These are phyloP conservation scores for Fusarium globosum DNA, from an alignment of 2,329 filamentous ascomycete species.

Conservation along the genomic window DNA sequence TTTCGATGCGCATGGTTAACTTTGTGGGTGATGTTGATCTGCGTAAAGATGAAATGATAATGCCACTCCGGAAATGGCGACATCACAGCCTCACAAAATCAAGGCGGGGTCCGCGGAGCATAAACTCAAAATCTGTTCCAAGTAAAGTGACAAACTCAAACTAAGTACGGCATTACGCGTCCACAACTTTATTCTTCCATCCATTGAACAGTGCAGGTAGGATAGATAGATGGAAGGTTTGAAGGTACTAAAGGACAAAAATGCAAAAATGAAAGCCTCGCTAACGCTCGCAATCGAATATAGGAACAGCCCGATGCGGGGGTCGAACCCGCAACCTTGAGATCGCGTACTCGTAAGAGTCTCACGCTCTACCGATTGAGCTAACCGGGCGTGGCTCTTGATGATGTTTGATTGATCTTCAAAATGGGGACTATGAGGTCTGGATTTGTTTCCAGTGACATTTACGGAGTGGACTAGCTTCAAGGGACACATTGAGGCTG, in stretches of 20 bases:
- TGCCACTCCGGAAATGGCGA: neutral
- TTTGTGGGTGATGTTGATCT: neutral
- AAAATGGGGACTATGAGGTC: rapidly evolving
- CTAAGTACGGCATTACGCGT: neutral
- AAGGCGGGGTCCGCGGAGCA: neutral
- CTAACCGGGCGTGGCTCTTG: constrained; percentile 50
- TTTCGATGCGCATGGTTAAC: neutral
- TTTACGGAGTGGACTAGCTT: neutral
- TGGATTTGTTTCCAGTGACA: rapidly evolving
- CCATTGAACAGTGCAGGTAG: rapidly evolving
- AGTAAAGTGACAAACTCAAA: neutral
- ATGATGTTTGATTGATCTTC: rapidly evolving
- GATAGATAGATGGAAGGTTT: neutral
- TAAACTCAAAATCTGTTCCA: neutral
- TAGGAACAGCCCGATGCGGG: constrained; percentile 57
- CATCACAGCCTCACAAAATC: neutral
- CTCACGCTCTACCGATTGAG: constrained; percentile 70
- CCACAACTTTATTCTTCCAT: neutral
- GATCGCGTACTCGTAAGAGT: constrained; percentile 65
- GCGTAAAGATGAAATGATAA: neutral
- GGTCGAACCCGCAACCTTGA: constrained; percentile 68
- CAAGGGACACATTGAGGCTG: rapidly evolving
- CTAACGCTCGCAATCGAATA: constrained; percentile 32
- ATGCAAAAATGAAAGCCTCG: constrained; percentile 11
- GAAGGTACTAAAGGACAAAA: rapidly evolving